Conservation (phyloP, 2,329 filamentous ascomycete species). For the Ophiocordyceps sinensis region DNA sequence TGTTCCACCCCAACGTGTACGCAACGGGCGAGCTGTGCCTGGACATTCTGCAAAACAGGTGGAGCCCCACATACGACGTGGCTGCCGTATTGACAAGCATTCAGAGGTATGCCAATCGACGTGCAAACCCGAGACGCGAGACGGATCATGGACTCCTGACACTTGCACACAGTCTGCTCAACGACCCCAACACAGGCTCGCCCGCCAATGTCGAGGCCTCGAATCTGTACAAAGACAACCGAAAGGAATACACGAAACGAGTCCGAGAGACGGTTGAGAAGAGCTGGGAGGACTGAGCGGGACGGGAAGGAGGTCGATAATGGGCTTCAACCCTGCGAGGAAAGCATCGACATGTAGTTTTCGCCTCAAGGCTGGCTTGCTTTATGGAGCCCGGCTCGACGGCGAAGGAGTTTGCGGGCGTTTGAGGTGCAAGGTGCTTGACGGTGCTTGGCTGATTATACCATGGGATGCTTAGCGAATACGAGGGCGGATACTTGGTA, state of each 20-base stretch:
- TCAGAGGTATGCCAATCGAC: constrained; percentile 54
- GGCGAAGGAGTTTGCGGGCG: constrained; percentile 10
- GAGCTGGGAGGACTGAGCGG: constrained; percentile 82
- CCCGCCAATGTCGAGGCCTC: constrained; percentile 96
- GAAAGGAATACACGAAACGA: constrained; percentile 89
- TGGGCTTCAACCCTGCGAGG: neutral
- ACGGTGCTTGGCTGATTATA: constrained; percentile 19
- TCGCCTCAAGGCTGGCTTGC: neutral
- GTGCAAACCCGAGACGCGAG: neutral
- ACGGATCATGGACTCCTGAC: constrained; percentile 11
- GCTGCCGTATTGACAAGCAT: constrained; percentile 95
- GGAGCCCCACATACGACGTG: constrained; percentile 98
- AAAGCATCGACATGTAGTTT: neutral
- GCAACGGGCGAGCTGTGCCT: constrained; percentile 91
- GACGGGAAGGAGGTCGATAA: neutral
- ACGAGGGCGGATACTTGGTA: constrained; percentile 3
- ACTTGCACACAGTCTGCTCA: constrained; percentile 55
- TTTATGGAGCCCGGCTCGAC: neutral
- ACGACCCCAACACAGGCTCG: constrained; percentile 96
- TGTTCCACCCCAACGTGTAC: constrained; percentile 99
- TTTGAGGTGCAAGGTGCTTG: constrained; percentile 17
- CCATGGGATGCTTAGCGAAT: constrained; percentile 9
- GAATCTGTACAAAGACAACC: constrained; percentile 96
- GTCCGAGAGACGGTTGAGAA: constrained; percentile 97
- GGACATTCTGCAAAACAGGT: constrained; percentile 93